Conservation (phyloP, 148 eudicot genomes). For the Silene conica region DNA sequence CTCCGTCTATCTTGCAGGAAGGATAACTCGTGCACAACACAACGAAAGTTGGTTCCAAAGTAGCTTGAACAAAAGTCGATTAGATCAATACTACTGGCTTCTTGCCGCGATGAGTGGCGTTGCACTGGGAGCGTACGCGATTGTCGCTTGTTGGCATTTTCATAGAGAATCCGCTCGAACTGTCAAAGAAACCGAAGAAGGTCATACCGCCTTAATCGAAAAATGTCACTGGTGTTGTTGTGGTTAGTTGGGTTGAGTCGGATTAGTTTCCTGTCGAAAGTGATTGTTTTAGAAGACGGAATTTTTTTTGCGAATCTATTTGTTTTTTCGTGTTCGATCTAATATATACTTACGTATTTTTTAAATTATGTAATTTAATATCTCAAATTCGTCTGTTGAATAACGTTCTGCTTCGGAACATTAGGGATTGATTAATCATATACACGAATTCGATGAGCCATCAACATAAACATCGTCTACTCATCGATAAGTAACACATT, state of each 20-base stretch:
- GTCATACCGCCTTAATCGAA: background rate
- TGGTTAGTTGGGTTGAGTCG: background rate
- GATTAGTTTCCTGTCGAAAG: too few relatives aligned
- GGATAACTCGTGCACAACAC: constrained; percentile 26
- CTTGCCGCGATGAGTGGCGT: constrained; percentile 28
- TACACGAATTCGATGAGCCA: too few relatives aligned
- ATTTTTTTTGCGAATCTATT: too few relatives aligned
- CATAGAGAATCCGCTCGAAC: constrained; percentile 12
- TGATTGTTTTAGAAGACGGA: too few relatives aligned
- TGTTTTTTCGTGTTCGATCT: too few relatives aligned
- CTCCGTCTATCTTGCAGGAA: constrained; percentile 28
- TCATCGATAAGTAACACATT: too few relatives aligned
- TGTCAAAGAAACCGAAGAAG: background rate
- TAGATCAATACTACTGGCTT: constrained; percentile 47
- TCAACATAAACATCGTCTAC: too few relatives aligned
- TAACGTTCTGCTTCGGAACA: too few relatives aligned
- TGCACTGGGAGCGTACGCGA: constrained; percentile 22
- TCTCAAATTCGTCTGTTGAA: too few relatives aligned
- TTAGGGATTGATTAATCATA: too few relatives aligned
- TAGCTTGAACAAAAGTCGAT: constrained; percentile 37
- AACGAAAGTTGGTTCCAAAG: constrained; percentile 39
- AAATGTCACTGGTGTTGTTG: background rate
- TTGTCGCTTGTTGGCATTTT: constrained; percentile 21
- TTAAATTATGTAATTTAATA: too few relatives aligned
- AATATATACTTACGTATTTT: too few relatives aligned